Evolutionary conservation across 2,329 filamentous ascomycete genomes (phyloP).

Genomic region (Pyricularia sp.): DNA sequence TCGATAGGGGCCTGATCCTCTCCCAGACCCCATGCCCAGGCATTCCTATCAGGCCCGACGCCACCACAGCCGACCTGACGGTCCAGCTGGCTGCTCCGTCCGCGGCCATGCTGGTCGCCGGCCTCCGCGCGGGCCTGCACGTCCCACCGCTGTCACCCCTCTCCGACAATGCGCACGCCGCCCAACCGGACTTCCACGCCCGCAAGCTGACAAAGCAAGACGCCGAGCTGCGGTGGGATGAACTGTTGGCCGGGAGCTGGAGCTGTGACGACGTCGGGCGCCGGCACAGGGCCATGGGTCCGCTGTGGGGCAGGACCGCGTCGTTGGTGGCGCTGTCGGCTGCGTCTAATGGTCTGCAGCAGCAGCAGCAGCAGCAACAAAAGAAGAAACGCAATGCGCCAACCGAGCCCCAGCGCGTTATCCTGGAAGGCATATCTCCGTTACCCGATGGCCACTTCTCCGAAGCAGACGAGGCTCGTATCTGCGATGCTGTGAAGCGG

Average conservation of each 20-base stretch:
- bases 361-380: background rate
- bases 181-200: slow-evolving; percentile 16
- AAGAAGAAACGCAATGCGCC: background rate
- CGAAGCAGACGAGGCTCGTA: slow-evolving; percentile 1
- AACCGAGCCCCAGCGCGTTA: slow-evolving; percentile 21
- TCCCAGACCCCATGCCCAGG: slow-evolving; percentile 56
- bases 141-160: slow-evolving; percentile 40
- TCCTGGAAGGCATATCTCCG: slow-evolving; percentile 25
- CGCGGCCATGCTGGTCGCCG: slow-evolving; percentile 59
- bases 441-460: slow-evolving; percentile 6
- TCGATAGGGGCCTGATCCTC: slow-evolving; percentile 73
- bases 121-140: slow-evolving; percentile 54
- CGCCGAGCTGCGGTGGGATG: slow-evolving; percentile 47
- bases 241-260: slow-evolving; percentile 28
- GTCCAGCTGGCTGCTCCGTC: slow-evolving; percentile 50
- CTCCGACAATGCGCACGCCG: slow-evolving; percentile 12
- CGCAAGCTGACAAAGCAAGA: slow-evolving; percentile 22
- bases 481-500: slow-evolving; percentile 1
- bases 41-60: slow-evolving; percentile 36
- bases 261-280: slow-evolving; percentile 39
- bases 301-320: slow-evolving; percentile 34
- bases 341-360: slow-evolving; percentile 7
- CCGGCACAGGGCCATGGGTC: slow-evolving; percentile 50
- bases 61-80: slow-evolving; percentile 36
- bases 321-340: slow-evolving; percentile 7